Percentiles rank a stretch among this genome's conserved stretches.
Conservation (phyloP, 257 asterid species). For the Vinca minor region DNA sequence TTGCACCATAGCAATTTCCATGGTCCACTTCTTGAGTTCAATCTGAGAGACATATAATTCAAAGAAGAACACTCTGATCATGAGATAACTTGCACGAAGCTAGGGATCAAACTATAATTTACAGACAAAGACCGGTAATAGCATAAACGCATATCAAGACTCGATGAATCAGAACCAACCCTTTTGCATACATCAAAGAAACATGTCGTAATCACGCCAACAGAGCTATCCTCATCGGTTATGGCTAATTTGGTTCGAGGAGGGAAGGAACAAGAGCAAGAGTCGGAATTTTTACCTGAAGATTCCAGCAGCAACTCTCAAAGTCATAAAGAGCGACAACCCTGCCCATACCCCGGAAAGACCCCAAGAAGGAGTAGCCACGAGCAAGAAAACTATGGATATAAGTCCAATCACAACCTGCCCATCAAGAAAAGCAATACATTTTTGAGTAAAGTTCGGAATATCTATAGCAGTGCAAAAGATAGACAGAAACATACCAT, state of each 20-base stretch:
- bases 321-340: conserved; percentile 74
- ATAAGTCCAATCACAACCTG: conserved; percentile 62
- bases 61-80: neutral
- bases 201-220: neutral
- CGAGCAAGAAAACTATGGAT: conserved; percentile 54
- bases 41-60: conserved; percentile 35
- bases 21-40: conserved; percentile 68
- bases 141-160: neutral
- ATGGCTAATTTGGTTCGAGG: neutral
- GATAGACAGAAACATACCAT: conserved; percentile 45
- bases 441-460: neutral
- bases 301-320: conserved; percentile 78
- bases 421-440: conserved; percentile 14
- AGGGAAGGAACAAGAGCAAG: neutral
- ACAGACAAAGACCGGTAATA: neutral
- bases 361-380: conserved; percentile 59
- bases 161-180: neutral
- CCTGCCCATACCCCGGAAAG: conserved; percentile 89
- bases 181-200: neutral
- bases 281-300: conserved; percentile 37
- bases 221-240: neutral
- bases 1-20: conserved; percentile 61
- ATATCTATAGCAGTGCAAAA: conserved; percentile 3
- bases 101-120: neutral
- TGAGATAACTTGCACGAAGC: neutral